phyloP scores from a whole-genome alignment of 2,329 filamentous ascomycete genomes.

The Zalaria obscura region DNA sequence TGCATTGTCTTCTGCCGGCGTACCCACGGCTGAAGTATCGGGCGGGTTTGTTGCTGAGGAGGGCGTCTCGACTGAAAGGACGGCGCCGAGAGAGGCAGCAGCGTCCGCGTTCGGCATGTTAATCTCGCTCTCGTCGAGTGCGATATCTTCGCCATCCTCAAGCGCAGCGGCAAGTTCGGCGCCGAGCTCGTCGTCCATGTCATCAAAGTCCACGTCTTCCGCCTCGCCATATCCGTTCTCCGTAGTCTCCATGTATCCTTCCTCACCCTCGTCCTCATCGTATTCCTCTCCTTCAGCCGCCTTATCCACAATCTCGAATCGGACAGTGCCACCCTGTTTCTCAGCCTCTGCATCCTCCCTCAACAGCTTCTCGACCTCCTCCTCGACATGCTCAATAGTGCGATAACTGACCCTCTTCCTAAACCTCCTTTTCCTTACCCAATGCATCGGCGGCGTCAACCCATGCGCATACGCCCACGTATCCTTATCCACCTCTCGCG shows the following conservation, averaged over 20 bases:
- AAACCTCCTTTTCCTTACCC: conserved; percentile 69
- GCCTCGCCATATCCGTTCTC: conserved; percentile 18
- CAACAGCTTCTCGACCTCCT: conserved; percentile 60
- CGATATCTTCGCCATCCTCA: conserved; percentile 19
- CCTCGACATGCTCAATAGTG: conserved; percentile 74
- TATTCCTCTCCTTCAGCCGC: conserved; percentile 24
- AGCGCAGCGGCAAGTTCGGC: conserved; percentile 14
- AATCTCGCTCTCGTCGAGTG: conserved; percentile 21
- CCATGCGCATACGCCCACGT: conserved; percentile 69
- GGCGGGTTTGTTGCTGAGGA: conserved; percentile 10
- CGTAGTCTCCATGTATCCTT: conserved; percentile 22
- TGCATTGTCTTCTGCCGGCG: conserved; percentile 16
- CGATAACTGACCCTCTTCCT: conserved; percentile 69
- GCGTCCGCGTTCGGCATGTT: conserved; percentile 15
- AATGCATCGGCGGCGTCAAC: conserved; percentile 76
- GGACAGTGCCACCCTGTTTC: conserved; percentile 38
- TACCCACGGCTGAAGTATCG: conserved; percentile 9
- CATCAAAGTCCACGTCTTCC: conserved; percentile 32
- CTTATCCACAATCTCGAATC: conserved; percentile 33
- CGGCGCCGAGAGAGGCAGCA: conserved; percentile 5
- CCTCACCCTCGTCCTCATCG: conserved; percentile 19
- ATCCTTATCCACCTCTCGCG: conserved; percentile 53
- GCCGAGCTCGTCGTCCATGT: conserved; percentile 16
- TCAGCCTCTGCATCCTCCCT: conserved; percentile 45
- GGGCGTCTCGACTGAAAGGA: not conserved